Percentiles rank a stretch among this genome's conserved stretches.
These are phyloP conservation scores for Schizochytrium sp. DNA, from an alignment of 108 stramenopile genomes.

Conservation along the genomic window DNA sequence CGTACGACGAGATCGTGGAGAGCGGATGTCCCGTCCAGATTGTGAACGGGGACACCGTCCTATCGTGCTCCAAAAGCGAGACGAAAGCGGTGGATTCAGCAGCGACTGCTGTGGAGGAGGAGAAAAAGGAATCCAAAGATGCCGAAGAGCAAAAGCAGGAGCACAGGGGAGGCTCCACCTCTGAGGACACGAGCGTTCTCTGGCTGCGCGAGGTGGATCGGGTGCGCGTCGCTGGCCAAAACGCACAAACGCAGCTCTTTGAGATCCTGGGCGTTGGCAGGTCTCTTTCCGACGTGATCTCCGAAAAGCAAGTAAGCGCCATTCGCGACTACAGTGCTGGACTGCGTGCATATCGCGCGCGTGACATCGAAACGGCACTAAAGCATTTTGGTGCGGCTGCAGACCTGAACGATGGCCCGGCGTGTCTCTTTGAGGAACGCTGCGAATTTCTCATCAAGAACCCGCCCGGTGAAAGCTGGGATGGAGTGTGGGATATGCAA, in stretches of 20 bases:
- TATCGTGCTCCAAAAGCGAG: neutral
- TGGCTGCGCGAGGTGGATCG: neutral
- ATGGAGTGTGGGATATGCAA: conserved; percentile 14
- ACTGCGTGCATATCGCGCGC: neutral
- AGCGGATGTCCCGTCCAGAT: neutral
- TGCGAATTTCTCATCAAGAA: neutral
- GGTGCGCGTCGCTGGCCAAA: neutral
- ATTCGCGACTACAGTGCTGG: neutral
- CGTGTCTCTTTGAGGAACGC: neutral
- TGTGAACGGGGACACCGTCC: neutral
- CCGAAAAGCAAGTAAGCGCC: neutral
- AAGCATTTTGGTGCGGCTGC: neutral
- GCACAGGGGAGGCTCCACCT: neutral
- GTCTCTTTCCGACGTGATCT: neutral
- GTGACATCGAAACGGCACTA: neutral
- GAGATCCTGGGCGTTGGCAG: neutral
- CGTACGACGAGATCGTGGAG: neutral
- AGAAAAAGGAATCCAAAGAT: neutral
- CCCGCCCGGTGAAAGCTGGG: neutral
- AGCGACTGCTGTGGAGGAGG: neutral
- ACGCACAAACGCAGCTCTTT: neutral
- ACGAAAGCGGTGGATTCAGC: neutral
- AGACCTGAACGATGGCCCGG: neutral
- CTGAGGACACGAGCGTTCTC: neutral
- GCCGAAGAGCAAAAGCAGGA: neutral